Evolutionary conservation across 352 stramenopile genomes (phyloP).

Genomic region (Globisporangium perplexum): DNA sequence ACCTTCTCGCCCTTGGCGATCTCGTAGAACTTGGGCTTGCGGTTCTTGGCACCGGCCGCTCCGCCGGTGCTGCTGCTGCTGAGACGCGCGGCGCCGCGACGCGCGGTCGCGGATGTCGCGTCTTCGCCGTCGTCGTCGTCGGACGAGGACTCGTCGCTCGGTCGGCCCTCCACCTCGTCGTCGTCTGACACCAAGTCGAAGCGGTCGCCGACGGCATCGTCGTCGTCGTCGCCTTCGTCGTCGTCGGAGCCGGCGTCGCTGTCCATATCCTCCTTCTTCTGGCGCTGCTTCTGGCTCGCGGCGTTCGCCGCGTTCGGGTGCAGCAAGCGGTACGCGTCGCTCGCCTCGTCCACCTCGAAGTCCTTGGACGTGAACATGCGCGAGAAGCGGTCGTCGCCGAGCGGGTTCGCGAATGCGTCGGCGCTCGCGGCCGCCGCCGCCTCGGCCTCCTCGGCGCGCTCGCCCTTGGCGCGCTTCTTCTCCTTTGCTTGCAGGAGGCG

Average conservation of each 20-base stretch:
- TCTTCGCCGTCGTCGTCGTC: slow-evolving; percentile 43
- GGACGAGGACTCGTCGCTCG: slow-evolving; percentile 61
- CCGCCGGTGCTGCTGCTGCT: not conserved
- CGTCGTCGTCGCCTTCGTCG: slow-evolving; percentile 42
- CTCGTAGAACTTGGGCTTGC: slow-evolving; percentile 84
- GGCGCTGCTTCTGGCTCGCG: slow-evolving; percentile 42
- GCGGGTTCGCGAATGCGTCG: slow-evolving; percentile 57
- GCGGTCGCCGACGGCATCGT: slow-evolving; percentile 48
- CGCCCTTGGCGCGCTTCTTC: slow-evolving; percentile 56
- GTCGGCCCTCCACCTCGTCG: slow-evolving; percentile 44
- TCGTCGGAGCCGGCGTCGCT: slow-evolving; percentile 80
- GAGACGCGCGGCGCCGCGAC: slow-evolving; percentile 2
- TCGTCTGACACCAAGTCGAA: slow-evolving; percentile 74
- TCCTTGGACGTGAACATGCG: slow-evolving; percentile 96
- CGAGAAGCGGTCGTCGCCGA: slow-evolving; percentile 97
- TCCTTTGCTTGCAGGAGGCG: slow-evolving; percentile 66
- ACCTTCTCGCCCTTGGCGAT: slow-evolving; percentile 81
- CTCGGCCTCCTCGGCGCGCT: slow-evolving; percentile 20
- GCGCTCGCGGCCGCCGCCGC: slow-evolving; percentile 19
- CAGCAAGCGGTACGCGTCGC: slow-evolving; percentile 93
- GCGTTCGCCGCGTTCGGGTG: slow-evolving; percentile 90
- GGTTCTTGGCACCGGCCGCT: slow-evolving; percentile 6
- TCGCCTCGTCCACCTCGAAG: slow-evolving; percentile 97
- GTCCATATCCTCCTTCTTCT: slow-evolving; percentile 91
- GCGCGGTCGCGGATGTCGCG: slow-evolving; percentile 13